A percentile compares a stretch with the other conserved stretches of the same genome.
Conservation (phyloP, 148 eudicot genomes). For the Rhododendron henanense region DNA sequence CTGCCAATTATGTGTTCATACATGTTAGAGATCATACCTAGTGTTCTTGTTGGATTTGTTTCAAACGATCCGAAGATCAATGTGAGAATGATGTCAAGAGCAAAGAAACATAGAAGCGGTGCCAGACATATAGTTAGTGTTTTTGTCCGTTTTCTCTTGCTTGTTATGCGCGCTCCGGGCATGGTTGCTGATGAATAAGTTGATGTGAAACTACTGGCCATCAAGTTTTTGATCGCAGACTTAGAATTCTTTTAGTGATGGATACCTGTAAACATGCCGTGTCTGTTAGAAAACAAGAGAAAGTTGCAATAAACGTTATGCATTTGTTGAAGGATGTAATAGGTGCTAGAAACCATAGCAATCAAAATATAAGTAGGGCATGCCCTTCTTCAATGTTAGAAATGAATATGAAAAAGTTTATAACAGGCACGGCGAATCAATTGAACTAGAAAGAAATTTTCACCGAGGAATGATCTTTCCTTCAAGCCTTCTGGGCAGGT, state of each 20-base stretch:
- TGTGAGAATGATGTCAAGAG: constrained; percentile 14
- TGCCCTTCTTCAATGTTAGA: neutral
- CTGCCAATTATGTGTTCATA: neutral
- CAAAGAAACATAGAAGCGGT: constrained; percentile 9
- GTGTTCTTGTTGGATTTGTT: constrained; percentile 7
- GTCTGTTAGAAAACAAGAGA: neutral
- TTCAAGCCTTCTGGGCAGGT: neutral
- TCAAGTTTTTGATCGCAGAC: neutral
- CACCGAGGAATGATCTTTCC: neutral
- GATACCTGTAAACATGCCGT: neutral
- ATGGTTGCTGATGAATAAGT: neutral
- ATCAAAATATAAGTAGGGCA: neutral
- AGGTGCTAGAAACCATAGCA: neutral
- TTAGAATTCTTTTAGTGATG: neutral
- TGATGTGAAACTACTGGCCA: neutral
- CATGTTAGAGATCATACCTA: constrained; percentile 3
- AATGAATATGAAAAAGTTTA: neutral
- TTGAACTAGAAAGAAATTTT: neutral
- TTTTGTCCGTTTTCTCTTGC: constrained; percentile 11
- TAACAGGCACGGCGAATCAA: neutral
- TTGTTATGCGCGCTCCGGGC: neutral
- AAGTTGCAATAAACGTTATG: neutral
- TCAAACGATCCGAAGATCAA: constrained; percentile 16
- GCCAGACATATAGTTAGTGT: constrained; percentile 9
- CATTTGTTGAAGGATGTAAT: neutral